Percentiles rank a stretch among this genome's conserved stretches.
These are phyloP conservation scores for Trebouxia sp. DNA, from an alignment of 139 green algal genomes.

Conservation along the genomic window DNA sequence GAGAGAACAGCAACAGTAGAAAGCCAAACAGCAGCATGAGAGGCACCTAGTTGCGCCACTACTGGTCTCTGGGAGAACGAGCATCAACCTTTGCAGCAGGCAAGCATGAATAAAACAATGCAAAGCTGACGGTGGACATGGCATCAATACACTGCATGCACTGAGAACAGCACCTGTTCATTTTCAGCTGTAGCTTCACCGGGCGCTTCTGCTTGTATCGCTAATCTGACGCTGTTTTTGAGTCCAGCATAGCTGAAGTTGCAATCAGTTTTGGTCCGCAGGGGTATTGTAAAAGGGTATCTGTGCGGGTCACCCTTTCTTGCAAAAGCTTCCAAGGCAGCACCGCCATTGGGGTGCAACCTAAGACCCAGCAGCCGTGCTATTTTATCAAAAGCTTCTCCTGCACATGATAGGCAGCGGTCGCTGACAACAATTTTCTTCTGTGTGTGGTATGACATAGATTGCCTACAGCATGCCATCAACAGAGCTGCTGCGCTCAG, in stretches of 20 bases:
- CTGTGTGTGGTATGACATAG: no score
- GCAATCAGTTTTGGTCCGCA: conserved; percentile 72
- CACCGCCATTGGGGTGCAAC: conserved; percentile 74
- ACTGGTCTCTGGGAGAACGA: no score
- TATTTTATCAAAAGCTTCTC: conserved; percentile 97
- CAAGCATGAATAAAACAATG: no score
- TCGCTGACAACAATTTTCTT: no score
- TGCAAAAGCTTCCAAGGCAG: conserved; percentile 81
- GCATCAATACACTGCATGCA: no score
- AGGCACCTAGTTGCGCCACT: no score
- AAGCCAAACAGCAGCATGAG: no score
- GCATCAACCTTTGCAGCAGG: no score
- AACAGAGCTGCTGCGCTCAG: no score
- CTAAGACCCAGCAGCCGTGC: conserved; percentile 90
- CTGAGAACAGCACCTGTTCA: conserved; percentile 16
- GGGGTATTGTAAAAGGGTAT: conserved; percentile 75
- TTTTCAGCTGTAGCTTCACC: conserved; percentile 31
- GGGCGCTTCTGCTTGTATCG: conserved; percentile 22
- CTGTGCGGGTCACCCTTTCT: conserved; percentile 61
- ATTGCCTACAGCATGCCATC: no score
- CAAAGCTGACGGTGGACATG: no score
- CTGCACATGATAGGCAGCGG: conserved; percentile 34
- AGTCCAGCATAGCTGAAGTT: conserved; percentile 97
- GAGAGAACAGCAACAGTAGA: no score
- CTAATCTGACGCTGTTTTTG: conserved; percentile 81